Evolutionary conservation across 768 basidiomycete species (phyloP).

Genomic region (Amanita thiersii): DNA sequence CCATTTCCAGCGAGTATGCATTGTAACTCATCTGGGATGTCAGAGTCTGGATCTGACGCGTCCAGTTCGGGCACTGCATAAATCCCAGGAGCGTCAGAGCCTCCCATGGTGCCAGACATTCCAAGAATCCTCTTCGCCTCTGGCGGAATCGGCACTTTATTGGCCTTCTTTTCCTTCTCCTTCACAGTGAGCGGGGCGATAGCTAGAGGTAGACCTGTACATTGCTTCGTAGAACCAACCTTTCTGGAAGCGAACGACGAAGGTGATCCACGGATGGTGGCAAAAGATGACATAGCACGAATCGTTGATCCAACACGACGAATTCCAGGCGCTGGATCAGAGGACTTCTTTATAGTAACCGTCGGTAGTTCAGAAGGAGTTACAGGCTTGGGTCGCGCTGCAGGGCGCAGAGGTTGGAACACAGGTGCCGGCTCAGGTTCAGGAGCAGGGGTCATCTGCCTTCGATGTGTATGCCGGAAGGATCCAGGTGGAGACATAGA

Average conservation of each 20-base stretch:
- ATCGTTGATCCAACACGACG: slow-evolving; percentile 17
- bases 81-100: slow-evolving; percentile 35
- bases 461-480: slow-evolving; percentile 37
- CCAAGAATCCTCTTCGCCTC: slow-evolving; percentile 52
- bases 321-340: slow-evolving; percentile 18
- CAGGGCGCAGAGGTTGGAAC: slow-evolving; percentile 51
- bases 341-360: slow-evolving; percentile 7
- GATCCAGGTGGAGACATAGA: slow-evolving; percentile 10
- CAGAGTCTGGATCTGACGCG: slow-evolving; percentile 60
- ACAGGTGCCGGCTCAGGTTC: slow-evolving; percentile 49
- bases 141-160: slow-evolving; percentile 29
- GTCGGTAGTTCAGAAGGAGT: slow-evolving; percentile 1
- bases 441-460: slow-evolving; percentile 50
- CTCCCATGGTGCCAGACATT: slow-evolving; percentile 62
- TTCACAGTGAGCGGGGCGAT: background rate
- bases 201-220: too few relatives aligned
- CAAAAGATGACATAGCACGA: slow-evolving; percentile 30
- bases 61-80: slow-evolving; percentile 38
- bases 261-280: slow-evolving; percentile 24
- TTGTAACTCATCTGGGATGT: slow-evolving; percentile 76
- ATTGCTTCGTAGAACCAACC: background rate
- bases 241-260: too few relatives aligned
- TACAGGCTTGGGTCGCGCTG: slow-evolving; percentile 22
- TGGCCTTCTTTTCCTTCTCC: slow-evolving; percentile 1
- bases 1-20: slow-evolving; percentile 40